phyloP scores from a whole-genome alignment of 176 grass and related monocot genomes.

The Poa pratensis region DNA sequence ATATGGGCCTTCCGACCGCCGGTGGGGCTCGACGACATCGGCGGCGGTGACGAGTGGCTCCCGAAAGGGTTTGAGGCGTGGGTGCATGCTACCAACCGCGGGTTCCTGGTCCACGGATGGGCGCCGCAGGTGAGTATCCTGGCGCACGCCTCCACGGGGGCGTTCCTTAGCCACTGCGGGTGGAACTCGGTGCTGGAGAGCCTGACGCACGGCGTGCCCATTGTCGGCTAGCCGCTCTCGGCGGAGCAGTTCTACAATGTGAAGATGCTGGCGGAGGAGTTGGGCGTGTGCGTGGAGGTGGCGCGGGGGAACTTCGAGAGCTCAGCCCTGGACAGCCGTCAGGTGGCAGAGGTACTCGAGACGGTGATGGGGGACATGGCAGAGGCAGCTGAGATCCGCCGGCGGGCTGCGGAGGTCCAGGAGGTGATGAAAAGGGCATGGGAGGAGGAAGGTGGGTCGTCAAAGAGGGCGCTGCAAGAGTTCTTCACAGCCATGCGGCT shows the following conservation, averaged over 20 bases:
- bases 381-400: not conserved
- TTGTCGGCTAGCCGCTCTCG: constrained; percentile 41
- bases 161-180: constrained; percentile 25
- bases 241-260: constrained; percentile 49
- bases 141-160: constrained; percentile 1
- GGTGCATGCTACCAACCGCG: not conserved
- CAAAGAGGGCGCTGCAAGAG: not conserved
- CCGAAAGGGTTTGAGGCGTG: not conserved
- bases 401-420: not conserved
- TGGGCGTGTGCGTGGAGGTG: constrained; percentile 44
- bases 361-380: not conserved
- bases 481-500: not conserved
- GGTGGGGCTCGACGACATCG: not conserved
- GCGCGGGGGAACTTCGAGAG: constrained; percentile 33
- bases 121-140: constrained; percentile 18
- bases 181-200: constrained; percentile 31
- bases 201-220: constrained; percentile 25
- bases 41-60: not conserved
- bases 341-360: not conserved
- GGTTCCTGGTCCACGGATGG: not conserved
- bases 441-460: not conserved
- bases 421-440: not conserved
- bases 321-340: not conserved
- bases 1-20: not conserved
- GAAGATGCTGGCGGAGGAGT: constrained; percentile 34